Percentiles rank a stretch among this genome's conserved stretches.
Conservation (phyloP, 148 eudicot species). For the Vaccinium corymbosum region DNA sequence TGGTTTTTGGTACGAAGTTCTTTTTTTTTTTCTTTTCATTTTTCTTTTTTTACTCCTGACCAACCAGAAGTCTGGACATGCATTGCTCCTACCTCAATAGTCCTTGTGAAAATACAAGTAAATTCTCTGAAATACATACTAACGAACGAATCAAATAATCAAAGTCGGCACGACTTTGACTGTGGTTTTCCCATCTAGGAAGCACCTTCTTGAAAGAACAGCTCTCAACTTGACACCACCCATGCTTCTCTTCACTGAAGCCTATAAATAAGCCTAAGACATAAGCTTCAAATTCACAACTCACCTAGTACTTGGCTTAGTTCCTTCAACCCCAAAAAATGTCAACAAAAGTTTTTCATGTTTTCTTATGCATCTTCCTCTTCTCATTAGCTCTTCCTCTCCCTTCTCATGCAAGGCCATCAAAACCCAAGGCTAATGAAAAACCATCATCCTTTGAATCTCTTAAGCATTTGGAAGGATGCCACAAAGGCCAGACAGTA, state of each 20-base stretch:
- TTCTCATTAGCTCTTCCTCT: background rate
- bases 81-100: too few species aligned
- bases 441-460: conserved; percentile 19
- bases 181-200: too few species aligned
- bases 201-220: too few species aligned
- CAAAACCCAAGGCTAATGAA: background rate
- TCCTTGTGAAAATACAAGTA: too few species aligned
- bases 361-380: background rate
- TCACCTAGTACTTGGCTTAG: background rate
- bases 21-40: too few species aligned
- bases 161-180: too few species aligned
- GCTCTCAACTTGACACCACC: background rate
- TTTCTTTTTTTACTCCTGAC: too few species aligned
- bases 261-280: background rate
- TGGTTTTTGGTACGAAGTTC: too few species aligned
- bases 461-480: conserved; percentile 23
- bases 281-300: background rate
- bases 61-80: too few species aligned
- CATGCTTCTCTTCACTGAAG: background rate
- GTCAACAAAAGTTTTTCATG: background rate
- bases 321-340: background rate
- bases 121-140: too few species aligned
- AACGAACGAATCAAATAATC: too few species aligned
- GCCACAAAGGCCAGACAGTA: conserved; percentile 19
- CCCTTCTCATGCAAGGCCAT: background rate